These are phyloP conservation scores for Pilasporangium apinafurcum DNA, from an alignment of 352 stramenopile genomes.

Conservation along the genomic window DNA sequence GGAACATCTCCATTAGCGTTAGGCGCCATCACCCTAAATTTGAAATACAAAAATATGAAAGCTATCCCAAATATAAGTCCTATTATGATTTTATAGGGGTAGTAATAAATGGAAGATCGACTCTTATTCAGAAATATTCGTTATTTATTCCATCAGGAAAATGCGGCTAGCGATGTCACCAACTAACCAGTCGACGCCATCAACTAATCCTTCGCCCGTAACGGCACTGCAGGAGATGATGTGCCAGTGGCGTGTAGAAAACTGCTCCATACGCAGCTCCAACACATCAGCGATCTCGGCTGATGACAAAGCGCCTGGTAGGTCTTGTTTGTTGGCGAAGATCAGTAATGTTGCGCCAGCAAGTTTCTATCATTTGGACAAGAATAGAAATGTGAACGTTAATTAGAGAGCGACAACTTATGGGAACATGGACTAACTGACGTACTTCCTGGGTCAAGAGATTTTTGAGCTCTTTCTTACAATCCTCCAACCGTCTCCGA, in stretches of 20 bases:
- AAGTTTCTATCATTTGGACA: slow-evolving; percentile 84
- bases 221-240: slow-evolving; percentile 97
- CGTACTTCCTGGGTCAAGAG: slow-evolving; percentile 85
- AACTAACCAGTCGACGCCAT: slow-evolving; percentile 98
- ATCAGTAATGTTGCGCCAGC: slow-evolving; percentile 98
- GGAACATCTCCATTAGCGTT: too few species aligned
- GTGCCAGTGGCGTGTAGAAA: slow-evolving; percentile 81
- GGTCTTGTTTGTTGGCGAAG: slow-evolving; percentile 99
- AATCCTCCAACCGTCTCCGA: slow-evolving; percentile 90
- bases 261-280: slow-evolving; percentile 74
- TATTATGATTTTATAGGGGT: too few species aligned
- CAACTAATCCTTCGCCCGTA: slow-evolving; percentile 91
- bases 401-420: background rate
- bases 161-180: slow-evolving; percentile 94
- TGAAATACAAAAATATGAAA: too few species aligned
- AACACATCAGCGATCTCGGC: slow-evolving; percentile 90
- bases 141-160: too few species aligned
- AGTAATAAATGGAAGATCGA: too few species aligned
- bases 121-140: too few species aligned
- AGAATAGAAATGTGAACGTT: background rate
- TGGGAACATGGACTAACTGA: too few species aligned
- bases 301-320: slow-evolving; percentile 86
- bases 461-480: slow-evolving; percentile 85
- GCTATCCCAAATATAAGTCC: too few species aligned
- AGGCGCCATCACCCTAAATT: too few species aligned